Evolutionary conservation across 73 alveolate species (phyloP), one percentile per base, ranked within the genome.

Genomic region (Paramecium biaurelia): DNA sequence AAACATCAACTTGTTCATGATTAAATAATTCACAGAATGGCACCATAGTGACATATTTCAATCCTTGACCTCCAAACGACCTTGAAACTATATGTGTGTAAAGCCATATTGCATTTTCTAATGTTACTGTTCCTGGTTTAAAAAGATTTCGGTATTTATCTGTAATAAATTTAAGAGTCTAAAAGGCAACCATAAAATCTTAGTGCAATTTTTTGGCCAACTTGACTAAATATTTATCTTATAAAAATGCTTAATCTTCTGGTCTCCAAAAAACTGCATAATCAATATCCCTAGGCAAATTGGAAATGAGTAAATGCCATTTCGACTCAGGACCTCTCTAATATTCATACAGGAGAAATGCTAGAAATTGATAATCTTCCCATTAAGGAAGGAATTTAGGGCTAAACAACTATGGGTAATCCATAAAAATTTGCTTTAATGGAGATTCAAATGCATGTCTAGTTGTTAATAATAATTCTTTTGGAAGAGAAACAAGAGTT

Each of bases 1-100:
- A 15, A 1, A 76, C 89, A 88, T 88, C 53, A 11, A 87, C 74
- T 24, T 88, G 43, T 70, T 88, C 93, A 45, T 88, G 93, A 70
- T 88, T 88, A 41, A 88, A 68, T 68, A 88, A 35, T 26, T 88
- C 93, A 18, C 85, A 76, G 10, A 88, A 68, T 41, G 93, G 93
- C 5, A 88, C 93, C 57, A 88, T 38, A 28, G 89, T 32, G 20
- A 68, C 72, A 14, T 88, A 41, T 20, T 47, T 87, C 41, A 88
- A 53, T 28, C 34, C 23, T 23, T 76, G 37, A 26, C 59, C 59
- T 11, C 93, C 93, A 70, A 88, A 88, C n/a, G 89, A 59, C 24
- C 93, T 67, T 38, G 84, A 41, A 32, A 76, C 47, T 5, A 88
- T 26, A 63, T 88, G 93, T 20, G 74, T 88, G 32, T 88, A 70